Evolutionary conservation across 2,329 filamentous ascomycete genomes (phyloP).

Genomic region (Colletotrichum gigasporum): DNA sequence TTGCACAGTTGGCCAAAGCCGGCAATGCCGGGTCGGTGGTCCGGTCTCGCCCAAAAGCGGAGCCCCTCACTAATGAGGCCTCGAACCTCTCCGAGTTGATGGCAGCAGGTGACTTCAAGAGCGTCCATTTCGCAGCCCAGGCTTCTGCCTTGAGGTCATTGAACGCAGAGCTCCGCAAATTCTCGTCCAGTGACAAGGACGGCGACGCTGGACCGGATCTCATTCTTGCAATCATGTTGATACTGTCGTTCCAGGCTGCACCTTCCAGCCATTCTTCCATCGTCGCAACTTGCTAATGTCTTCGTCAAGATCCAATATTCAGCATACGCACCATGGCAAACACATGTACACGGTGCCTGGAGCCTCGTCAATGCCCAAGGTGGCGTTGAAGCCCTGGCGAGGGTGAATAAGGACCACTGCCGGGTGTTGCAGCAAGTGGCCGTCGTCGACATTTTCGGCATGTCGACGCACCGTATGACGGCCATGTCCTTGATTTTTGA

Average conservation of each 20-base stretch:
- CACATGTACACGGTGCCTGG: neutral
- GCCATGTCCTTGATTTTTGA: neutral
- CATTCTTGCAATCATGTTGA: neutral
- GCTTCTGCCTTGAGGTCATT: neutral
- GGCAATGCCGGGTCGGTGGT: neutral
- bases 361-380: neutral
- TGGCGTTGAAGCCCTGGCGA: neutral
- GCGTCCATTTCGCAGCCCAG: neutral
- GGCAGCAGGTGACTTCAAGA: neutral
- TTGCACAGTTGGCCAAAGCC: neutral
- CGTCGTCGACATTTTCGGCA: conserved; percentile 1
- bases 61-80: neutral
- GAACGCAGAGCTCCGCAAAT: neutral
- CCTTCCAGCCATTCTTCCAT: fast-evolving
- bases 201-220: neutral
- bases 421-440: neutral
- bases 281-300: neutral
- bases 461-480: neutral
- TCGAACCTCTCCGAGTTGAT: neutral
- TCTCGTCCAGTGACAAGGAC: neutral
- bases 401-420: neutral
- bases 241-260: neutral
- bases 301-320: neutral
- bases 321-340: conserved; percentile 12
- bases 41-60: neutral